Base-by-base conservation (phyloP, 257 asterid genomes). In the Cinchona pubescens region DNA sequence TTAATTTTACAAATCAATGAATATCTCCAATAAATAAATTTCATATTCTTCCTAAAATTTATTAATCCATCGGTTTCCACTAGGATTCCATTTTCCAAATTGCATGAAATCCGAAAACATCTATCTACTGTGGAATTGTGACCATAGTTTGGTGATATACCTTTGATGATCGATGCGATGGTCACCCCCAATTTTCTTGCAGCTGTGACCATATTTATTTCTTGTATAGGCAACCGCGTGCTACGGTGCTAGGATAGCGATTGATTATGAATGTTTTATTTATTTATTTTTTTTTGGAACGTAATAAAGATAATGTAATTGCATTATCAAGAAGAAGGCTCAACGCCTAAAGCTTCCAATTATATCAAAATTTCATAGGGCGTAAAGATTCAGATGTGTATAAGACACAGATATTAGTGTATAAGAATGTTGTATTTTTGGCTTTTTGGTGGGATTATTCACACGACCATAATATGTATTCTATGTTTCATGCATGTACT, bases 321-420 rank as follows among this genome's bases (percentile, higher is more conserved):
- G 37, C 53, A 45, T 18, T 60, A 14, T 25, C 27, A 16, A 32
- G 73, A n/a, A n/a, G n/a, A 46, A n/a, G 60, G 56, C 4, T 78
- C 46, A 82, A 67, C 55, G 79, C 74, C 51, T 73, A 83, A 74
- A 76, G 46, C 19, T 59, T 18, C 55, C n/a, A n/a, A n/a, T n/a
- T 59, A n/a, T n/a, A n/a, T n/a, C n/a, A 58, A n/a, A n/a, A n/a
- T n/a, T n/a, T 25, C 45, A 3, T 2, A 15, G 62, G 62, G 10
- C 25, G 38, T 30, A 78, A 46, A 67, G 16, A 56, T 64, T 85
- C 89, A 87, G 88, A 83, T 87, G 88, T 68, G 60, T 55, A 72
- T 51, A 76, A 64, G 58, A 53, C 89, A 87, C 87, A 83, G 91
- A 85, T 75, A 34, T 48, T 46, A 79, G n/a, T n/a, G n/a, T n/a